phyloP scores from a whole-genome alignment of 75 land plant species.

The Chamaecyparis obtusa region DNA sequence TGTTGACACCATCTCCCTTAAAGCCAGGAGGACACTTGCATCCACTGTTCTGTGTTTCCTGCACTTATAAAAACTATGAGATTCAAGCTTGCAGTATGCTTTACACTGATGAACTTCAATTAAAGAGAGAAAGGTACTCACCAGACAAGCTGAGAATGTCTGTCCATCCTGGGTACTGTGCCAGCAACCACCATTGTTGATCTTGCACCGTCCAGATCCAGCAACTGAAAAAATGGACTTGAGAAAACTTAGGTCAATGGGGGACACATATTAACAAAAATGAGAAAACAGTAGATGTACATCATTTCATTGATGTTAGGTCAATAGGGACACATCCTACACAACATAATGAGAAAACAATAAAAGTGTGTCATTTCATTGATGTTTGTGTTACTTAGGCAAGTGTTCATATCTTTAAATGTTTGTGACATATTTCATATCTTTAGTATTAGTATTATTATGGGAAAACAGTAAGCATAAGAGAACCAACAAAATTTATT shows the following conservation, averaged over 20 bases:
- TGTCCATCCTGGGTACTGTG: constrained; percentile 54
- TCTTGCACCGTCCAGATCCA: constrained; percentile 81
- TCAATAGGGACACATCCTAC: background rate
- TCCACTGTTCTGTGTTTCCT: constrained; percentile 58
- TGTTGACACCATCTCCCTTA: constrained; percentile 73
- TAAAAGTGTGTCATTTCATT: background rate
- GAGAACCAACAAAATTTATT: background rate
- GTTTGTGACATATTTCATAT: background rate
- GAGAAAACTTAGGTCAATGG: background rate
- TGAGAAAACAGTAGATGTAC: background rate
- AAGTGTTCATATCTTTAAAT: background rate
- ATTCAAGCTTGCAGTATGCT: background rate
- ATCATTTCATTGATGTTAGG: background rate
- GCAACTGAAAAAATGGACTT: constrained; percentile 33
- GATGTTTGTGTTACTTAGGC: background rate
- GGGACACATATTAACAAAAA: background rate
- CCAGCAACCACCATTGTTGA: constrained; percentile 94
- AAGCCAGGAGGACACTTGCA: constrained; percentile 91
- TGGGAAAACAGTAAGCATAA: background rate
- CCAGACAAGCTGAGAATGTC: constrained; percentile 73
- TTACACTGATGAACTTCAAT: background rate
- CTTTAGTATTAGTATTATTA: background rate
- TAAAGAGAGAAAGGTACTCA: constrained; percentile 10
- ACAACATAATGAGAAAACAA: background rate
- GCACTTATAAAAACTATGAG: constrained; percentile 1